Conservation (phyloP, 2,329 filamentous ascomycete genomes). For the Cercospora sesami region DNA sequence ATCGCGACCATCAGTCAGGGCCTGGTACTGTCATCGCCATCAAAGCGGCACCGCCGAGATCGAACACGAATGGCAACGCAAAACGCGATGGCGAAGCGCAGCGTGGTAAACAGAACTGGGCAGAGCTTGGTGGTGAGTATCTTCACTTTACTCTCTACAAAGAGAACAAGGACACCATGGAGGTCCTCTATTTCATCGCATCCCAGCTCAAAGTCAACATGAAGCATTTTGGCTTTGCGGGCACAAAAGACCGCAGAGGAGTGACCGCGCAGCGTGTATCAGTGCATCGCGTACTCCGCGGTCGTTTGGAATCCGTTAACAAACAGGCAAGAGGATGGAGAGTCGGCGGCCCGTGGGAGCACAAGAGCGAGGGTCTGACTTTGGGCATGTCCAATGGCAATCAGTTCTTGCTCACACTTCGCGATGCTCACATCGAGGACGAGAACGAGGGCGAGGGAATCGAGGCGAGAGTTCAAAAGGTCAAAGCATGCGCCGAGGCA, state of each 20-base stretch:
- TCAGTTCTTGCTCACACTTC: conserved; percentile 87
- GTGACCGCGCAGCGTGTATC: conserved; percentile 83
- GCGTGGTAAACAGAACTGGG: conserved; percentile 57
- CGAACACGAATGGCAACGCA: conserved; percentile 17
- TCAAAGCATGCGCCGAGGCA: conserved; percentile 53
- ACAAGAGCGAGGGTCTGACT: conserved; percentile 69
- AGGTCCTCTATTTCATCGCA: conserved; percentile 74
- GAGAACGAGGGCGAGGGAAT: conserved; percentile 37
- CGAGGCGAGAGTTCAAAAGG: conserved; percentile 49
- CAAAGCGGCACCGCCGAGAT: conserved; percentile 46
- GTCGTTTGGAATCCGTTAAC: conserved; percentile 66
- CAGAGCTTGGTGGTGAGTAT: conserved; percentile 72
- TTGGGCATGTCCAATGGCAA: conserved; percentile 86
- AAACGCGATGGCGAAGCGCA: conserved; percentile 27
- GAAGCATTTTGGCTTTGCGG: conserved; percentile 76
- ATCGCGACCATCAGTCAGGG: conserved; percentile 49
- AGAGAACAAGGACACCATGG: conserved; percentile 96
- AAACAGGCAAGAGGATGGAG: conserved; percentile 60
- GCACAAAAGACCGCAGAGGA: conserved; percentile 86
- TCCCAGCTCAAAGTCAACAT: conserved; percentile 67
- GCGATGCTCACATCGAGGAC: conserved; percentile 71
- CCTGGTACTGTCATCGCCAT: conserved; percentile 65
- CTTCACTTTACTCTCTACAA: conserved; percentile 93
- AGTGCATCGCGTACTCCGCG: conserved; percentile 59
- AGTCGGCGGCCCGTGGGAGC: conserved; percentile 74